These are phyloP conservation scores for Phragmites australis DNA, from an alignment of 176 grass and related monocot species.

Conservation along the genomic window DNA sequence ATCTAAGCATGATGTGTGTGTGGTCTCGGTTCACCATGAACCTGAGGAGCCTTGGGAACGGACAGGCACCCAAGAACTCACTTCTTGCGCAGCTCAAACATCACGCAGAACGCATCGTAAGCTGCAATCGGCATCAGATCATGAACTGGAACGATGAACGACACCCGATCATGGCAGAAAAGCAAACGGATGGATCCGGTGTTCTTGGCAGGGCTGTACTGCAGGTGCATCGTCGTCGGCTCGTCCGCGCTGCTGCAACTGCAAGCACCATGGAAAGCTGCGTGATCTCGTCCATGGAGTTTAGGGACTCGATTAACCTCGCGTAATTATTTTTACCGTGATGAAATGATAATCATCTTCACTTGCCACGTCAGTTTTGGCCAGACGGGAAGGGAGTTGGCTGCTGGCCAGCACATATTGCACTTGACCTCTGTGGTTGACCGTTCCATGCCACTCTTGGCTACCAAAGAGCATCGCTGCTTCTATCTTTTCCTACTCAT, in stretches of 20 bases:
- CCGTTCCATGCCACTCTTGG: constrained; percentile 7
- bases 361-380: not conserved
- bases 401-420: not conserved
- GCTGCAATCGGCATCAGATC: not conserved
- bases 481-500: not conserved
- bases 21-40: constrained; percentile 49
- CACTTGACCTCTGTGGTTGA: constrained; percentile 5
- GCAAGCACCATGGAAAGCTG: not conserved
- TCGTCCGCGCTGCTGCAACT: too few species aligned
- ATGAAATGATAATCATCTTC: not conserved
- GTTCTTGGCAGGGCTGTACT: not conserved
- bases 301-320: not conserved
- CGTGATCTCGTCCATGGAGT: not conserved
- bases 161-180: not conserved
- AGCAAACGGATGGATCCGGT: not conserved
- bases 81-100: not conserved
- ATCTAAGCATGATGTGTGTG: not conserved
- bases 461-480: not conserved
- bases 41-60: not conserved
- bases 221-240: constrained; percentile 1
- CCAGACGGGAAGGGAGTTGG: not conserved
- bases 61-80: not conserved
- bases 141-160: not conserved
- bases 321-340: not conserved
- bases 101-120: not conserved